Base-by-base conservation (phyloP, 83 land plant genomes). In the Diphasiastrum complanatum region DNA sequence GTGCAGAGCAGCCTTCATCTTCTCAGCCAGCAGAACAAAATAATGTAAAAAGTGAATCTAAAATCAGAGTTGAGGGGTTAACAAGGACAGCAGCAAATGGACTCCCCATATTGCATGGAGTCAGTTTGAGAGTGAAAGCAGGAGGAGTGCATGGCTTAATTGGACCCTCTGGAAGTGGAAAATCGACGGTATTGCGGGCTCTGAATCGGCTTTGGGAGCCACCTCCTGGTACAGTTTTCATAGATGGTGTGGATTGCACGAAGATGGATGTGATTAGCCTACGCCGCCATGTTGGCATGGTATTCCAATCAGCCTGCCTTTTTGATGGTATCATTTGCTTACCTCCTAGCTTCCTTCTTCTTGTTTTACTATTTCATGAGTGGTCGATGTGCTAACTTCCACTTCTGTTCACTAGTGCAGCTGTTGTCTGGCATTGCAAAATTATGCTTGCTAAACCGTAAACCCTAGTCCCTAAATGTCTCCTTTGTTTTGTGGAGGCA, bases 121-220 rank as follows among this genome's bases (percentile, higher is more conserved):
- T 61, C 5, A 41, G 27, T 43, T 43, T 61, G 4, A 10, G 45
- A 11, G 43, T 61, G 28, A 43, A 41, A 40, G 24, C 38, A 6
- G 64, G 64, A 5, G 43, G 12, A 61, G 28, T 61, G 1, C 64
- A 61, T 43, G 64, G 56, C 4, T n/a, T 61, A 1, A 61, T 61
- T 40, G 64, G 64, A 2, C 64, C 64, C 22, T 61, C 64, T 19
- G 64, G 64, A 4, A 61, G 64, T 25, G 64, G 64, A 2, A 61
- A 61, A 41, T 61, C 64, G 12, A 61, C 64, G 3, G 64, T 61
- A 2, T 25, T 61, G 4, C 8, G 64, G 14, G 64, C 64, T 2
- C 23, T 61, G 55, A 61, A 61, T 25, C n/a, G 64, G 51, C 53
- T 61, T 27, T 61, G 64, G 64, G 64, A 61, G 27, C 64, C 64